Base-by-base conservation (phyloP, 179 eudicot genomes). In the Gypsophila paniculata region DNA sequence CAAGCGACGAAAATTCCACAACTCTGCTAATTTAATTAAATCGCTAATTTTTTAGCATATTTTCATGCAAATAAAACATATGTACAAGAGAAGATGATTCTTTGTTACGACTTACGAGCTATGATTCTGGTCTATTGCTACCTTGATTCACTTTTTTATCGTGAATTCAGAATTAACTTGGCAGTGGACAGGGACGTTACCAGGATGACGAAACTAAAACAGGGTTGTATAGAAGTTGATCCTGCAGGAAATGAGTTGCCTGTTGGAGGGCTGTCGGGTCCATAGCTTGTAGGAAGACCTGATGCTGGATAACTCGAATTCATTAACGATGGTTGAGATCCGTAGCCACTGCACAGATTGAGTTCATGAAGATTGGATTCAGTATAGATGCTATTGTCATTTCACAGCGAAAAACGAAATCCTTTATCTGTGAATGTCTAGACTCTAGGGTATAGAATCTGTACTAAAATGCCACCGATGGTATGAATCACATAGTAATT, bases 261-360 rank as follows among this genome's bases (percentile, higher is more conserved):
- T 19, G 42, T 62, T 0, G 88, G 85, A 46, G 95, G 89, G 73
- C 87, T 81, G 36, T 82, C 86, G 53, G 82, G 77, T 65, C 86
- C 76, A 29, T 66, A 81, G 71, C 76, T 51, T 75, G 80, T 54
- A 19, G 87, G 73, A 42, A 78, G 57, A 0, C 73, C 69, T 15
- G 85, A 32, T 65, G 72, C 72, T 21, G 93, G 89, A 72, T 77
- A 74, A 80, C 82, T 77, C 46, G 84, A 36, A 61, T 77, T 86
- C 53, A 72, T 57, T 48, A 71, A 77, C 34, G 90, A 70, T 34
- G 96, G 91, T 42, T 92, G 87, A 63, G 83, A 75, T 42, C 74
- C 77, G 57, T 5, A 68, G 18, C 73, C 73, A 73, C 81, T 67
- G 79, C 75, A 65, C 32, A 65, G 34, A 46, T 32, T 54, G 68